phyloP scores from a whole-genome alignment of 2,329 filamentous ascomycete genomes.

The Aspergillus viridinutans region DNA sequence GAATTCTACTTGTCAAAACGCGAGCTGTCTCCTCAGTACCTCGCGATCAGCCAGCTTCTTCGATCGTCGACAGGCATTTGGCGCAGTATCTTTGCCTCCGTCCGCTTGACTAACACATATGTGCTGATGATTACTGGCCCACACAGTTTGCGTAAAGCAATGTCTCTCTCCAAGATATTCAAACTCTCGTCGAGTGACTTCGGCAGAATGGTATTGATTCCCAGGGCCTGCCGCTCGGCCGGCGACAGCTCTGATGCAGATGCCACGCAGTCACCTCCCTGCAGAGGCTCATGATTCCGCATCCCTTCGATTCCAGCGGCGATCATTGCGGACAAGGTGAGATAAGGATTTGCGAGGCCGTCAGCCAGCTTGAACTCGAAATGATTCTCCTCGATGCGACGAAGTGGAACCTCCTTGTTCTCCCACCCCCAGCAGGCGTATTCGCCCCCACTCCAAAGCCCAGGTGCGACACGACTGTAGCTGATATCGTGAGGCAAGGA shows the following conservation, averaged over 20 bases:
- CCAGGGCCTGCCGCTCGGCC: not conserved
- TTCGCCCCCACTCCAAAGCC: slow-evolving; percentile 25
- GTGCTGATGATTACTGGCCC: not conserved
- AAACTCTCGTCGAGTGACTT: not conserved
- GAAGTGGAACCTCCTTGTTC: slow-evolving; percentile 23
- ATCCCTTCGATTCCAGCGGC: slow-evolving; percentile 17
- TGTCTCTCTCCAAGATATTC: not conserved
- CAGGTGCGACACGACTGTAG: slow-evolving; percentile 20
- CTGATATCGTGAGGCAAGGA: slow-evolving; percentile 19
- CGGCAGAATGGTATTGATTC: not conserved
- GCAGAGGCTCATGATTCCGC: not conserved
- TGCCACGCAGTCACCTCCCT: not conserved
- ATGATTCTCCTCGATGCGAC: slow-evolving; percentile 16
- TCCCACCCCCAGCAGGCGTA: slow-evolving; percentile 24
- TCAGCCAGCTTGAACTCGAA: slow-evolving; percentile 26
- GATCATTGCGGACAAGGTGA: slow-evolving; percentile 20
- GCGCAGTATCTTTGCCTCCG: not conserved
- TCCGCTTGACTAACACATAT: not conserved
- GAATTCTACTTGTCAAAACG: not conserved
- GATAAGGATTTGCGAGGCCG: slow-evolving; percentile 28
- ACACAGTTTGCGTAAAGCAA: not conserved
- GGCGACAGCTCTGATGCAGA: not conserved
- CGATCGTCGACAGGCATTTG: not conserved
- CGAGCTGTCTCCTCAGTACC: not conserved
- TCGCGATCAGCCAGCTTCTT: not conserved